These are phyloP conservation scores for Metschnikowia gelsemii DNA, from an alignment of 805 yeast species.

Conservation along the genomic window DNA sequence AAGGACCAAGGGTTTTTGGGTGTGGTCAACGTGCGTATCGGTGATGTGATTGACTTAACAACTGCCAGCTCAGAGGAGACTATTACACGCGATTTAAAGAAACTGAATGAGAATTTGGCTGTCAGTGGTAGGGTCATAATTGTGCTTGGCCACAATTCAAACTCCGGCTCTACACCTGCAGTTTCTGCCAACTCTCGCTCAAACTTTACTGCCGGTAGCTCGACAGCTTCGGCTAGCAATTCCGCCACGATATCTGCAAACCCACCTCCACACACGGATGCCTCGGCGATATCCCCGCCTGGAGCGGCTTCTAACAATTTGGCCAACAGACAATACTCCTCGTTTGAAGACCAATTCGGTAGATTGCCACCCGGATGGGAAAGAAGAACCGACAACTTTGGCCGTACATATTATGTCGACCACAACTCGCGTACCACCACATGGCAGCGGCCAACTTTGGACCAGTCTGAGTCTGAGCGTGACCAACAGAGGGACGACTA, in stretches of 20 bases:
- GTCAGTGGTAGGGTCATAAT: slow-evolving; percentile 92
- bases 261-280: slow-evolving; percentile 20
- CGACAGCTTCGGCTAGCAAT: slow-evolving; percentile 22
- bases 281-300: slow-evolving; percentile 10
- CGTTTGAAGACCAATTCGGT: slow-evolving; percentile 97
- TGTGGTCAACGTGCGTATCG: slow-evolving; percentile 86
- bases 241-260: slow-evolving; percentile 1
- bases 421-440: slow-evolving; percentile 97
- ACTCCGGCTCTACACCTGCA: slow-evolving; percentile 11
- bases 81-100: slow-evolving; percentile 86
- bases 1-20: slow-evolving; percentile 98
- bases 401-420: slow-evolving; percentile 96
- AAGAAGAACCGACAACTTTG: slow-evolving; percentile 94
- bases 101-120: slow-evolving; percentile 85
- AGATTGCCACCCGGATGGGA: slow-evolving; percentile 99
- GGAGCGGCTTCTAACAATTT: slow-evolving; percentile 14
- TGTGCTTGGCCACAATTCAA: slow-evolving; percentile 54
- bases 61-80: slow-evolving; percentile 66
- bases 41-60: slow-evolving; percentile 77
- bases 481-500: slow-evolving; percentile 62
- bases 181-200: slow-evolving; percentile 6
- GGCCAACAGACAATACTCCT: slow-evolving; percentile 67
- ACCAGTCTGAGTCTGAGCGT: slow-evolving; percentile 70
- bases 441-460: slow-evolving; percentile 95
- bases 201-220: slow-evolving; percentile 19